These are phyloP conservation scores for Scedosporium dehoogii DNA, from an alignment of 2,329 filamentous ascomycete species.

Conservation along the genomic window DNA sequence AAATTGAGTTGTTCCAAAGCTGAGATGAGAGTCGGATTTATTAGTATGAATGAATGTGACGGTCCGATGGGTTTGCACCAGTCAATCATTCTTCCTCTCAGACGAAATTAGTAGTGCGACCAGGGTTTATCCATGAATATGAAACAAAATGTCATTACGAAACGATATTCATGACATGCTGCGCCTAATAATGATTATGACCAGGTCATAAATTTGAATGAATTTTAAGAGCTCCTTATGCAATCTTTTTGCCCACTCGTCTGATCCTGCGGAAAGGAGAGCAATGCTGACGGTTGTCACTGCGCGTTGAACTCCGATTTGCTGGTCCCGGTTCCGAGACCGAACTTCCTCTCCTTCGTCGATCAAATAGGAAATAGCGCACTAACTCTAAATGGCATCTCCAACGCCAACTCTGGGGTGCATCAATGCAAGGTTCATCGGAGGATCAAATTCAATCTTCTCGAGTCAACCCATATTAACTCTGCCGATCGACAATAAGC, in stretches of 20 bases:
- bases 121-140: too few relatives aligned
- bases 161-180: too few relatives aligned
- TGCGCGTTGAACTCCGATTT: background rate
- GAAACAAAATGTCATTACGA: too few relatives aligned
- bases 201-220: background rate
- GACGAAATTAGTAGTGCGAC: too few relatives aligned
- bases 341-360: background rate
- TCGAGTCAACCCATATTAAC: background rate
- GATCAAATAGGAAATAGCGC: background rate
- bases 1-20: too few relatives aligned
- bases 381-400: background rate
- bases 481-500: too few relatives aligned
- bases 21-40: too few relatives aligned
- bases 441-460: background rate
- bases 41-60: too few relatives aligned
- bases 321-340: background rate
- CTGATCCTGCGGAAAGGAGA: background rate
- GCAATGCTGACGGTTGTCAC: background rate
- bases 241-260: background rate
- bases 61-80: too few relatives aligned
- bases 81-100: too few relatives aligned
- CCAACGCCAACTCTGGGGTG: background rate
- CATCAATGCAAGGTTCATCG: background rate
- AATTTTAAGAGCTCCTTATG: background rate
- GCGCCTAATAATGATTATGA: background rate